phyloP scores from a whole-genome alignment of 352 stramenopile species.

The Pythium monospermum region DNA sequence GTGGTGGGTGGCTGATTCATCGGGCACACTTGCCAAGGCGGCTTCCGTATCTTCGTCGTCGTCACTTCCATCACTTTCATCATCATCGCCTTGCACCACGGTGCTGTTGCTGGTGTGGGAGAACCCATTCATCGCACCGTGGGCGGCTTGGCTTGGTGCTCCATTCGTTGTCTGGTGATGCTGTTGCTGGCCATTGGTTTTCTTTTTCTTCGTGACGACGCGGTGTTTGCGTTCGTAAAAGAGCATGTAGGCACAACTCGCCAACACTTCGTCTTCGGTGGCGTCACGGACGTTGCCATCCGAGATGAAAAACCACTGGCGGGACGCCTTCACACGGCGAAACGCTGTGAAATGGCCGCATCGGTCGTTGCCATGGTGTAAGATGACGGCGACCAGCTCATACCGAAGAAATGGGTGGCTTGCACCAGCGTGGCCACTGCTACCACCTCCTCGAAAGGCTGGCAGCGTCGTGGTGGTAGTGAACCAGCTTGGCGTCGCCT shows the following conservation, averaged over 20 bases:
- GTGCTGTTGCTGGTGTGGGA: slow-evolving; percentile 32
- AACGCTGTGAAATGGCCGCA: slow-evolving; percentile 85
- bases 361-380: slow-evolving; percentile 85
- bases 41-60: slow-evolving; percentile 15
- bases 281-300: slow-evolving; percentile 71
- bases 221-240: slow-evolving; percentile 83
- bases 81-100: slow-evolving; percentile 39
- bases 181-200: slow-evolving; percentile 11
- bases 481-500: neutral
- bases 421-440: slow-evolving; percentile 7
- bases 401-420: slow-evolving; percentile 51
- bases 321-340: slow-evolving; percentile 37
- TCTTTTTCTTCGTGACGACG: neutral
- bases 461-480: slow-evolving; percentile 1
- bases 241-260: slow-evolving; percentile 86
- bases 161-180: too few species aligned
- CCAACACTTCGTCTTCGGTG: slow-evolving; percentile 51
- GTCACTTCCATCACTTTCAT: slow-evolving; percentile 7
- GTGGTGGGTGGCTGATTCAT: slow-evolving; percentile 8
- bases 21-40: slow-evolving; percentile 15
- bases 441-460: too few species aligned
- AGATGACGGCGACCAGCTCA: slow-evolving; percentile 69
- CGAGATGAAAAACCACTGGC: slow-evolving; percentile 85
- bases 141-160: slow-evolving; percentile 1
- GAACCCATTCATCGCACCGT: too few species aligned